Percentiles rank a stretch among this genome's conserved stretches.
phyloP scores from a whole-genome alignment of 2,329 filamentous ascomycete genomes.

The Paracorniculantispora psalliotae region DNA sequence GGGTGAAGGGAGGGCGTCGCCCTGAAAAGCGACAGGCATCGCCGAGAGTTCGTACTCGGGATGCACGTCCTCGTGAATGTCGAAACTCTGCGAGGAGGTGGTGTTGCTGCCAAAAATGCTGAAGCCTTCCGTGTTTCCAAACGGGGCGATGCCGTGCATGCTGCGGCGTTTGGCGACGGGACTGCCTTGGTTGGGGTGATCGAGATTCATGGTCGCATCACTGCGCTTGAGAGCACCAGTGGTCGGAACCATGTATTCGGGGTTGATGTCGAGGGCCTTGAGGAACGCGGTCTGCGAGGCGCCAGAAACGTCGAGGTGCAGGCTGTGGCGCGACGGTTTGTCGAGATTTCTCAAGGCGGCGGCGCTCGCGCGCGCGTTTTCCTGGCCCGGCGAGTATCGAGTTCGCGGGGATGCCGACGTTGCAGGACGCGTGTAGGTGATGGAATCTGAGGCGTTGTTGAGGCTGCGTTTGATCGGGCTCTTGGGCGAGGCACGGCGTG shows the following conservation, averaged over 20 bases:
- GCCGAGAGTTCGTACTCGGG: constrained; percentile 50
- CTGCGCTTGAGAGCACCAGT: constrained; percentile 88
- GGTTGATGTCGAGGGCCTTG: constrained; percentile 44
- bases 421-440: constrained; percentile 55
- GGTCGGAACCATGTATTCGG: constrained; percentile 28
- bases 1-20: constrained; percentile 40
- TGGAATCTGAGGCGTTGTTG: constrained; percentile 63
- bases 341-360: constrained; percentile 41
- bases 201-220: constrained; percentile 83
- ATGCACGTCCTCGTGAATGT: constrained; percentile 45
- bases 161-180: constrained; percentile 89
- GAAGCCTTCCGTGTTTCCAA: constrained; percentile 53
- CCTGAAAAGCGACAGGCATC: constrained; percentile 24
- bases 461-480: constrained; percentile 78
- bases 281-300: constrained; percentile 47
- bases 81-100: constrained; percentile 41
- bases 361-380: constrained; percentile 38
- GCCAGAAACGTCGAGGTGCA: constrained; percentile 53
- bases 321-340: constrained; percentile 47
- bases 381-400: constrained; percentile 29
- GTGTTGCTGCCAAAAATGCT: constrained; percentile 68
- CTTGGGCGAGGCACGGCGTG: constrained; percentile 69
- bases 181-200: constrained; percentile 71
- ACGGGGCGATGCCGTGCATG: constrained; percentile 67
- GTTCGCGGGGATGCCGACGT: constrained; percentile 31